Percentiles rank a stretch among this genome's conserved stretches.
Evolutionary conservation across 2,329 filamentous ascomycete species (phyloP).

Genomic region (Cadophora malorum): DNA sequence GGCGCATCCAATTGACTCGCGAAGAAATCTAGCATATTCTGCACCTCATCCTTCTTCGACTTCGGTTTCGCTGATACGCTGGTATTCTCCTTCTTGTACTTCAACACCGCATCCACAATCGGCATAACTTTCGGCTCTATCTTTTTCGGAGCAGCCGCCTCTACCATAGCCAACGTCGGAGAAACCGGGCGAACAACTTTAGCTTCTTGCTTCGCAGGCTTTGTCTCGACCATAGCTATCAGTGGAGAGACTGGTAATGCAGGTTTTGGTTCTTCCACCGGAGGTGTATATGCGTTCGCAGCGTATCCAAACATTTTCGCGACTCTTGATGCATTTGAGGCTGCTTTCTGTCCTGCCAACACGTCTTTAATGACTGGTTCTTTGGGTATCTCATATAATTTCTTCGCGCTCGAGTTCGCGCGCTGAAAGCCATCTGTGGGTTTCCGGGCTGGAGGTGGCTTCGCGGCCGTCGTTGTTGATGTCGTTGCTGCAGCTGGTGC

Average conservation of each 20-base stretch:
- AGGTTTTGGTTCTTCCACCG: background rate
- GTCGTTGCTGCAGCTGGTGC: background rate
- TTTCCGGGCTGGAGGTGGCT: background rate
- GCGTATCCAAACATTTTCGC: constrained; percentile 24
- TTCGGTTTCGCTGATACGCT: background rate
- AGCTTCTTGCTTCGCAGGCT: background rate
- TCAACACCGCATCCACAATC: constrained; percentile 9
- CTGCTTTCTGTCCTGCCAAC: constrained; percentile 5
- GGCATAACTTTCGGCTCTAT: constrained; percentile 7
- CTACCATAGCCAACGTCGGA: background rate
- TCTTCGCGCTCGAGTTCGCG: constrained; percentile 15
- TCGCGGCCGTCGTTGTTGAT: background rate
- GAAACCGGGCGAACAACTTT: background rate
- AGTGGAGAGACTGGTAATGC: background rate
- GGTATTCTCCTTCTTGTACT: background rate
- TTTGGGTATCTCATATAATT: constrained; percentile 23
- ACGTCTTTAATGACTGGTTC: constrained; percentile 9
- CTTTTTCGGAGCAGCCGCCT: background rate
- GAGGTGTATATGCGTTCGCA: background rate
- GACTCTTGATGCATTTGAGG: constrained; percentile 18
- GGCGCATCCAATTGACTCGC: constrained; percentile 18
- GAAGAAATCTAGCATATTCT: constrained; percentile 19
- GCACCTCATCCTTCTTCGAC: constrained; percentile 4
- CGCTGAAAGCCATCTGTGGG: constrained; percentile 16
- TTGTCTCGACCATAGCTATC: background rate